Evolutionary conservation across 1,139 yeast species (phyloP).

Genomic region (Magnusiomyces tetraspermus): DNA sequence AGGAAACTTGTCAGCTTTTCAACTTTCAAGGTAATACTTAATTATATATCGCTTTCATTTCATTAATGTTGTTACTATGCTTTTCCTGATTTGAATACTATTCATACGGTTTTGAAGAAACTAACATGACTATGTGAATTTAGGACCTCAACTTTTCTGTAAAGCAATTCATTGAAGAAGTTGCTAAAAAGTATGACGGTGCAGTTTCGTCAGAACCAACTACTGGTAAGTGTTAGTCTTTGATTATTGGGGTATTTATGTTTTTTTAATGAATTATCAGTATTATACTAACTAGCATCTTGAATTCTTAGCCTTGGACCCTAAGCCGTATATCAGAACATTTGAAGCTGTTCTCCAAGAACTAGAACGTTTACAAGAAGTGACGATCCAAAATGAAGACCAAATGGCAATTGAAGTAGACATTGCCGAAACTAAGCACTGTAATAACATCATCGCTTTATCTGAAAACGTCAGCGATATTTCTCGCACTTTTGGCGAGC

Average conservation of each 20-base stretch:
- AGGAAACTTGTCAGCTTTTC: constrained; percentile 57
- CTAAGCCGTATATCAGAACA: constrained; percentile 89
- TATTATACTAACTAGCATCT: too few species aligned
- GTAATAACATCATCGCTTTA: constrained; percentile 45
- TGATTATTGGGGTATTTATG: background rate
- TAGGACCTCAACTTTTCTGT: constrained; percentile 51
- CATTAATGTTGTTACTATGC: too few species aligned
- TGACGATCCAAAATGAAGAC: constrained; percentile 43
- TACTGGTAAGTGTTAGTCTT: constrained; percentile 37
- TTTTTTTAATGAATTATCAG: background rate
- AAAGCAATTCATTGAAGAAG: constrained; percentile 72
- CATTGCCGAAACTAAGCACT: constrained; percentile 57
- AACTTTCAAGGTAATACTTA: constrained; percentile 44
- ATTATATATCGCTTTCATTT: background rate
- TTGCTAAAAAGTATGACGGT: constrained; percentile 53
- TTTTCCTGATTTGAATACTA: too few species aligned
- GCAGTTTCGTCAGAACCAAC: constrained; percentile 37
- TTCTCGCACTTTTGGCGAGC: constrained; percentile 42
- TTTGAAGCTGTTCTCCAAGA: constrained; percentile 80
- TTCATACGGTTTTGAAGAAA: too few species aligned
- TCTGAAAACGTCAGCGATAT: constrained; percentile 9
- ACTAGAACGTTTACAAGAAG: constrained; percentile 48
- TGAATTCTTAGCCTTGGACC: constrained; percentile 46
- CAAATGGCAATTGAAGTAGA: constrained; percentile 49
- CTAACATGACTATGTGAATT: background rate